Percentiles rank a stretch among this genome's conserved stretches.
Conservation (phyloP, 768 basidiomycete species). For the Pleurotus sapidus region DNA sequence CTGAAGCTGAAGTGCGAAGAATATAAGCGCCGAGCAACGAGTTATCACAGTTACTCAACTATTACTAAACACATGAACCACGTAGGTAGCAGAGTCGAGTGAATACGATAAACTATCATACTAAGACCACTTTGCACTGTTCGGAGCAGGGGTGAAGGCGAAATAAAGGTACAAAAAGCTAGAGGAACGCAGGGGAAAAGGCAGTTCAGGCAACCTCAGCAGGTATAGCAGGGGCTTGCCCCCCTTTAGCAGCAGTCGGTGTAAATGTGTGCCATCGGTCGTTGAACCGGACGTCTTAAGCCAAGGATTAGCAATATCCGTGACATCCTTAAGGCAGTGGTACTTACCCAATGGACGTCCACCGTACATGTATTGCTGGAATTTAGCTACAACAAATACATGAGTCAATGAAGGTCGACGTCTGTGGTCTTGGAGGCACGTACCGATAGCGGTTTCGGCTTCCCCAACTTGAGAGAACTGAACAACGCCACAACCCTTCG, state of each 20-base stretch:
- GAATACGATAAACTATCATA: no score
- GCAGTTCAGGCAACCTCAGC: constrained; percentile 38
- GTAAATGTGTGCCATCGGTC: constrained; percentile 95
- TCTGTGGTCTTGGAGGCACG: constrained; percentile 13
- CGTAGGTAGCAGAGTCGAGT: no score
- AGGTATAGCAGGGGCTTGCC: constrained; percentile 66
- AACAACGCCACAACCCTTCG: constrained; percentile 94
- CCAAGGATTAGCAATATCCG: neutral
- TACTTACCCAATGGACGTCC: constrained; percentile 78
- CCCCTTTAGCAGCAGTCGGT: constrained; percentile 85
- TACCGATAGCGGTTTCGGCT: constrained; percentile 92
- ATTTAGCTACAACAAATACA: constrained; percentile 60
- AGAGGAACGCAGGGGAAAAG: no score
- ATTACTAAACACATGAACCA: no score
- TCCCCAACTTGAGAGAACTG: constrained; percentile 87
- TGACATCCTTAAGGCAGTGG: neutral
- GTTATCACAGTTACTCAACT: no score
- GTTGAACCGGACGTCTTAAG: constrained; percentile 86
- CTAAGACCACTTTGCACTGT: no score
- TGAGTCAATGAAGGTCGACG: neutral
- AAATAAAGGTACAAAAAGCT: neutral
- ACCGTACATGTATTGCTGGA: constrained; percentile 94
- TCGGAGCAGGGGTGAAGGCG: neutral
- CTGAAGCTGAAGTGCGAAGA: no score
- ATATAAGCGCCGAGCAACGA: no score